Percentiles rank a stretch among this genome's conserved stretches.
These are phyloP conservation scores for Cicer judaicum DNA, from an alignment of 306 rosid species.

Conservation along the genomic window DNA sequence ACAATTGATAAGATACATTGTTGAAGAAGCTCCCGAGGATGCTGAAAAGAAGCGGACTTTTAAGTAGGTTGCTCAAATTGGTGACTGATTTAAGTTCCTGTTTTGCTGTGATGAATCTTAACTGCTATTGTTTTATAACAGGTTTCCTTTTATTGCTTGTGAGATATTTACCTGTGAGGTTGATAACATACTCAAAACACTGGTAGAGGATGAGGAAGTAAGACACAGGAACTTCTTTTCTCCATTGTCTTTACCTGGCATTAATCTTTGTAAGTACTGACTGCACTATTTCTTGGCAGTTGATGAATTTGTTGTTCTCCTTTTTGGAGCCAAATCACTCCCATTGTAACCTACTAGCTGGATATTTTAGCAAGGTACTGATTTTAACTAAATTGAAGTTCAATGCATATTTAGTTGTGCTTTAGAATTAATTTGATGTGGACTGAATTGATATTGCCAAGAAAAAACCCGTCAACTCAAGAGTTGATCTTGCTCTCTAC, in stretches of 20 bases:
- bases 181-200: slow-evolving; percentile 87
- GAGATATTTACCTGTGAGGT: slow-evolving; percentile 99
- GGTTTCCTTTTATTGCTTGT: slow-evolving; percentile 97
- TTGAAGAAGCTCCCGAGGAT: slow-evolving; percentile 94
- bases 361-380: slow-evolving; percentile 96
- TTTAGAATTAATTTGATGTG: slow-evolving; percentile 16
- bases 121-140: slow-evolving; percentile 51
- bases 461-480: neutral
- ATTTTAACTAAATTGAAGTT: slow-evolving; percentile 43
- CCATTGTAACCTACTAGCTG: slow-evolving; percentile 88
- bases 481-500: slow-evolving; percentile 18
- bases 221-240: slow-evolving; percentile 42
- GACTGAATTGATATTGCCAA: slow-evolving; percentile 16
- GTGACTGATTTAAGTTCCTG: slow-evolving; percentile 33
- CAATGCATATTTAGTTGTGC: slow-evolving; percentile 12
- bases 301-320: slow-evolving; percentile 88
- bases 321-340: slow-evolving; percentile 82
- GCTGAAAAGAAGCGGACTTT: slow-evolving; percentile 87
- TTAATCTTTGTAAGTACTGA: slow-evolving; percentile 46
- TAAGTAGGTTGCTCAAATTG: slow-evolving; percentile 66
- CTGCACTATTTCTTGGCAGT: slow-evolving; percentile 64
- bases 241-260: slow-evolving; percentile 19
- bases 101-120: slow-evolving; percentile 44
- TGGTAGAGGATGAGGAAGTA: slow-evolving; percentile 96
- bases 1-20: slow-evolving; percentile 73